Evolutionary conservation across 352 stramenopile species (phyloP), one percentile per base, ranked within the genome.

Genomic region (Phytophthora podocarpi): DNA sequence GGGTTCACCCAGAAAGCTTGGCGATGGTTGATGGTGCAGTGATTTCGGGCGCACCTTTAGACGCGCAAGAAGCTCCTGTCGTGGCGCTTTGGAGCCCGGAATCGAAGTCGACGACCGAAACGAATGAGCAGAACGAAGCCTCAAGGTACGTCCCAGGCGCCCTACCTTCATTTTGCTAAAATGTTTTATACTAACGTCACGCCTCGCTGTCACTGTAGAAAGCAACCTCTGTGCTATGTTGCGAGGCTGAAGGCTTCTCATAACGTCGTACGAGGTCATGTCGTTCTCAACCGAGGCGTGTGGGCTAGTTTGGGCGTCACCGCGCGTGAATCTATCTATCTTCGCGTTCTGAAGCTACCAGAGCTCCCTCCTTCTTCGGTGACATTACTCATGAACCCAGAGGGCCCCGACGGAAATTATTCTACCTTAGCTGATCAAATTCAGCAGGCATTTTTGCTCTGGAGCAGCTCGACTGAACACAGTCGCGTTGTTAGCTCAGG

Each of bases 1-100:
- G 81, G 72, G 58, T 91, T 26, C 82, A 94, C 36, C 76, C 81
- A 1, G 70, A 86, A 49, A 90, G 63, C 15, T 59, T 90, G 11
- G 82, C 70, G 1, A 52, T 80, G 45, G 63, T 94, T 13, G 81
- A 90, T 47, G 85, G 85, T 12, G 75, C 82, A 1, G 54, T 85
- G 11, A 42, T 78, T 49, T 39, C 60, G 7, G 45, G 62, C 13
- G 66, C 60, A 12, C 56, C 69, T 27, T 51, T 53, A n/a, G 54
- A 77, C 36, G 40, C 59, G 2, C 72, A 80, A 46, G 67, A 80
- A 41, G 51, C 70, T 16, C 75, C 73, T 24, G 67, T 82, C 1
- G 73, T 80, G 8, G 70, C 57, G 12, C 16, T 87, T 2, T 87
- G 77, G 77, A 68, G 51, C 20, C 9, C 21, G 5, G 47, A 58